phyloP scores from a whole-genome alignment of 2,329 filamentous ascomycete species.

The Hypoxylon sp. region DNA sequence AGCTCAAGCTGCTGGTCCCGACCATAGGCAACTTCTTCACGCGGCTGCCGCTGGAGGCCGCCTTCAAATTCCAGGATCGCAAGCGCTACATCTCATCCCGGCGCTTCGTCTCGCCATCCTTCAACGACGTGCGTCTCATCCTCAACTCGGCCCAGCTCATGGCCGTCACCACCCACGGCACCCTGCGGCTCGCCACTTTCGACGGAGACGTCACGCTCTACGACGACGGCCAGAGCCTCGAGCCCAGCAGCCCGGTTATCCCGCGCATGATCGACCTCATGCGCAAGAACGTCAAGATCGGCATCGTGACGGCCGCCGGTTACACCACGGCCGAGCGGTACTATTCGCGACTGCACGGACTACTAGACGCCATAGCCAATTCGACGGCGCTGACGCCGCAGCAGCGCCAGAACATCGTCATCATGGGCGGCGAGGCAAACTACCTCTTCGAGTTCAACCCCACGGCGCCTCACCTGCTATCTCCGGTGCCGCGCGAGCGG shows the following conservation, averaged over 20 bases:
- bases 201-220: conserved; percentile 98
- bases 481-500: conserved; percentile 73
- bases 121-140: conserved; percentile 94
- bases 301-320: conserved; percentile 96
- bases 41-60: conserved; percentile 85
- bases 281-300: conserved; percentile 83
- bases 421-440: conserved; percentile 97
- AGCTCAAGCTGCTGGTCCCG: conserved; percentile 92
- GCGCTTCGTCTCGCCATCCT: conserved; percentile 94
- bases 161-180: conserved; percentile 82
- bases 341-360: conserved; percentile 86
- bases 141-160: conserved; percentile 96
- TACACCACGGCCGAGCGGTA: conserved; percentile 92
- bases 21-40: conserved; percentile 96
- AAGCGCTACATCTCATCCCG: conserved; percentile 89
- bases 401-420: conserved; percentile 84
- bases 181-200: conserved; percentile 90
- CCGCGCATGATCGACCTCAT: conserved; percentile 78
- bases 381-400: conserved; percentile 71
- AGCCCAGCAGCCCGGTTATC: conserved; percentile 83
- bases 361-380: conserved; percentile 82
- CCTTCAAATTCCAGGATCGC: conserved; percentile 91
- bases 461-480: conserved; percentile 75
- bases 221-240: conserved; percentile 86
- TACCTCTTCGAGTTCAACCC: conserved; percentile 88